phyloP scores from a whole-genome alignment of 139 green algal species.

The Picochlorum sp. region DNA sequence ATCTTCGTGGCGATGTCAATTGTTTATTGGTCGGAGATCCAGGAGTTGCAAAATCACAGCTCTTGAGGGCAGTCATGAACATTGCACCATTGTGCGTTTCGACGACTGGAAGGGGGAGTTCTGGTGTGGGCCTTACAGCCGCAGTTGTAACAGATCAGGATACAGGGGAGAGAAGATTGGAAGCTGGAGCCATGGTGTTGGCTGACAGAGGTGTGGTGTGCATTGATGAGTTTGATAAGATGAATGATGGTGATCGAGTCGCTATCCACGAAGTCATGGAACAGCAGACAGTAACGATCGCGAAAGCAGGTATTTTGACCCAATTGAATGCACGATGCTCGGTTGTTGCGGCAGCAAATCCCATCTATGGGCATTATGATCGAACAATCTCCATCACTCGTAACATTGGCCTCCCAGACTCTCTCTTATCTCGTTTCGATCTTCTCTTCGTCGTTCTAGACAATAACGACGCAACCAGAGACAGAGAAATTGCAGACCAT shows the following conservation, averaged over 20 bases:
- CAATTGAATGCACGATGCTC: slow-evolving; percentile 93
- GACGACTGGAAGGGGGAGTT: slow-evolving; percentile 93
- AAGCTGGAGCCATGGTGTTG: slow-evolving; percentile 97
- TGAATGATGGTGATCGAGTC: slow-evolving; percentile 93
- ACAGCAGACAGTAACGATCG: slow-evolving; percentile 97
- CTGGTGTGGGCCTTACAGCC: slow-evolving; percentile 93
- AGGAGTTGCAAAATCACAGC: slow-evolving; percentile 66
- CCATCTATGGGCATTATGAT: slow-evolving; percentile 52
- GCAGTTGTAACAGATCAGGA: slow-evolving; percentile 88
- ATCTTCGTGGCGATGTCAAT: slow-evolving; percentile 97
- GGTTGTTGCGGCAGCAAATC: slow-evolving; percentile 65
- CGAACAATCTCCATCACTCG: slow-evolving; percentile 65
- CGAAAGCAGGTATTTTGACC: slow-evolving; percentile 95
- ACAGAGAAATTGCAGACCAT: slow-evolving; percentile 68
- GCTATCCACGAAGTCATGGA: slow-evolving; percentile 98
- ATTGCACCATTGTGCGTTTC: slow-evolving; percentile 82
- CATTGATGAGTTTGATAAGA: slow-evolving; percentile 99
- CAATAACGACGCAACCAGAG: slow-evolving; percentile 63
- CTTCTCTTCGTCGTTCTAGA: slow-evolving; percentile 96
- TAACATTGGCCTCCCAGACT: slow-evolving; percentile 97
- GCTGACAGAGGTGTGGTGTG: slow-evolving; percentile 95
- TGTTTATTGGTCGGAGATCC: slow-evolving; percentile 74
- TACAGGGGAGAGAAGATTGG: slow-evolving; percentile 87
- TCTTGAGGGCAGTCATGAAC: slow-evolving; percentile 92
- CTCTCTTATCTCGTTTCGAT: slow-evolving; percentile 95